These are phyloP conservation scores for Fusarium torulosum DNA, from an alignment of 2,329 filamentous ascomycete genomes.

Conservation along the genomic window DNA sequence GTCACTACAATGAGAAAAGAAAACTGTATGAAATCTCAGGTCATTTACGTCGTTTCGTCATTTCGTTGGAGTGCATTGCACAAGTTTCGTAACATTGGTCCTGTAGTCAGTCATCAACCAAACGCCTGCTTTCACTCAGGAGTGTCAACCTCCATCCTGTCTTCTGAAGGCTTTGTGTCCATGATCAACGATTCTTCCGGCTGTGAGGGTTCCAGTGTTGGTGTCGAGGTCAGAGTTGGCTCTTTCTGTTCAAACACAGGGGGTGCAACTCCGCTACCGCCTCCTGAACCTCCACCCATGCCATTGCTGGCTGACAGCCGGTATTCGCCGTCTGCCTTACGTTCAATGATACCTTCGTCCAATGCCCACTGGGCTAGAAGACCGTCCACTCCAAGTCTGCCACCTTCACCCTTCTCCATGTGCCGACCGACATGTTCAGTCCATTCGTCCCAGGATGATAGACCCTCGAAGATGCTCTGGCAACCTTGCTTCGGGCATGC, in stretches of 20 bases:
- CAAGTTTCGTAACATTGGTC: constrained; percentile 36
- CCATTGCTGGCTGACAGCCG: constrained; percentile 57
- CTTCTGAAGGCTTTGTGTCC: constrained; percentile 44
- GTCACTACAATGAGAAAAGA: constrained; percentile 39
- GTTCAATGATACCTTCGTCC: constrained; percentile 73
- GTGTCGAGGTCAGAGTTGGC: constrained; percentile 37
- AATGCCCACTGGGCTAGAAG: constrained; percentile 72
- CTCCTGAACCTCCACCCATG: constrained; percentile 29
- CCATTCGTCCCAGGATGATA: constrained; percentile 86
- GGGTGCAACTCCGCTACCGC: constrained; percentile 33
- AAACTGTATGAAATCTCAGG: constrained; percentile 40
- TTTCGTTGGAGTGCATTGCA: constrained; percentile 39
- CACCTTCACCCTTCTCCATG: constrained; percentile 79
- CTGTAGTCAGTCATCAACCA: constrained; percentile 29
- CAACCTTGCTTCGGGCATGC: constrained; percentile 81
- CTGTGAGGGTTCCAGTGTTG: constrained; percentile 40
- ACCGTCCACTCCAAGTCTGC: constrained; percentile 67
- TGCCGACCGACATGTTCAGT: constrained; percentile 94
- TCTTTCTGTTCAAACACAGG: constrained; percentile 47
- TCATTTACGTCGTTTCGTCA: constrained; percentile 49
- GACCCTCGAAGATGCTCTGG: constrained; percentile 75
- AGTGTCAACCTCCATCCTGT: constrained; percentile 49
- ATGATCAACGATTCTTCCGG: constrained; percentile 43
- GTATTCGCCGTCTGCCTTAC: constrained; percentile 67
- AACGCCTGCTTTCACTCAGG: constrained; percentile 31